These are phyloP conservation scores for Aspergillus puulaauensis DNA, from an alignment of 2,329 filamentous ascomycete species.

Conservation along the genomic window DNA sequence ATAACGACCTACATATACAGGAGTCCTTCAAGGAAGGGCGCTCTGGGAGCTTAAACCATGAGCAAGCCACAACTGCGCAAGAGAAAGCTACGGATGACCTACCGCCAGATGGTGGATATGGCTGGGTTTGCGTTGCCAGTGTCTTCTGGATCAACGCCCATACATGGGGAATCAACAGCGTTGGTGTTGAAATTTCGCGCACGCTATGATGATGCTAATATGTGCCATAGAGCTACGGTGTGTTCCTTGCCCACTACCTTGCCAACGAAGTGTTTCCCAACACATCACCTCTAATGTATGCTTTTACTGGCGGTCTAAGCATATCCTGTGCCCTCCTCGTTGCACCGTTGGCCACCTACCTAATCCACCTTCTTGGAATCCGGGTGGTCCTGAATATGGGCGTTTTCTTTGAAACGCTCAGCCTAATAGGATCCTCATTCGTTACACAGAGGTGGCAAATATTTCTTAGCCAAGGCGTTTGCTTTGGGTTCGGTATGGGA, in stretches of 20 bases:
- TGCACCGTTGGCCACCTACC: conserved; percentile 56
- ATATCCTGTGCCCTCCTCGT: conserved; percentile 59
- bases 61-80: conserved; percentile 12
- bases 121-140: conserved; percentile 60
- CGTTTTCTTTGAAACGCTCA: conserved; percentile 54
- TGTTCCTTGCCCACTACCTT: conserved; percentile 62
- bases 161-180: conserved; percentile 73
- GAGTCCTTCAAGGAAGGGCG: neutral
- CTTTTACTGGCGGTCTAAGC: conserved; percentile 60
- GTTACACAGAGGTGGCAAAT: conserved; percentile 59
- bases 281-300: conserved; percentile 56
- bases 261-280: conserved; percentile 55
- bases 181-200: conserved; percentile 29
- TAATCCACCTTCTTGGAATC: conserved; percentile 54
- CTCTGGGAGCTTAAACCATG: conserved; percentile 6
- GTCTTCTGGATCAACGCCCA: conserved; percentile 64
- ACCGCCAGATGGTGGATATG: conserved; percentile 59
- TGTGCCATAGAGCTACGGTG: conserved; percentile 46
- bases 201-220: neutral
- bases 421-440: conserved; percentile 58
- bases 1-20: conserved; percentile 1
- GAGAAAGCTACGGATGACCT: conserved; percentile 33
- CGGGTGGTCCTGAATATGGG: conserved; percentile 56
- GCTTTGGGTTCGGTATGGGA: conserved; percentile 63
- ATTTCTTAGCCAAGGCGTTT: conserved; percentile 60